Evolutionary conservation across 148 eudicot genomes (phyloP).

Genomic region (Rhododendron henanense): DNA sequence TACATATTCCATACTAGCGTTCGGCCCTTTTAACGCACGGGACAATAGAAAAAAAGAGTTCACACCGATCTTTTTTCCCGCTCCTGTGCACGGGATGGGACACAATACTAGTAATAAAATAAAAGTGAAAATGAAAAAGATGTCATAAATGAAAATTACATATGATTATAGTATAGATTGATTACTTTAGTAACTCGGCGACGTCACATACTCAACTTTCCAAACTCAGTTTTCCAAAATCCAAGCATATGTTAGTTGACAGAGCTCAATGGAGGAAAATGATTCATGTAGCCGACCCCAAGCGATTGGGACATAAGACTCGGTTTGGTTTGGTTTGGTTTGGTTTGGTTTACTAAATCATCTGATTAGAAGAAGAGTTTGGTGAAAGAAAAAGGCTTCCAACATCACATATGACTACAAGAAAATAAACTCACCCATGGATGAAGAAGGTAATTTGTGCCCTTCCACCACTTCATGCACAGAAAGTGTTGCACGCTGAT

Average conservation of each 20-base stretch:
- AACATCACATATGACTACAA: not conserved
- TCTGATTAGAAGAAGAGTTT: not conserved
- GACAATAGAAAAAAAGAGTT: not conserved
- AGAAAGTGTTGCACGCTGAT: not conserved
- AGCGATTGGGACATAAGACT: too few relatives aligned
- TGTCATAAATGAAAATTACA: too few relatives aligned
- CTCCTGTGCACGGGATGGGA: too few relatives aligned
- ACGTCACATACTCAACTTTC: not conserved
- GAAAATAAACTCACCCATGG: conserved; percentile 19
- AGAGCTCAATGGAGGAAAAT: too few relatives aligned
- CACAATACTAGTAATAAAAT: too few relatives aligned
- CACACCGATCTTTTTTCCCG: too few relatives aligned
- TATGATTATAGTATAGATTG: not conserved
- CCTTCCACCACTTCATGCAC: conserved; percentile 16
- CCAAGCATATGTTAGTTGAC: not conserved
- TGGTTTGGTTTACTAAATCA: too few relatives aligned
- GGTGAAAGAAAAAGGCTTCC: not conserved
- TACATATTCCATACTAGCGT: too few relatives aligned
- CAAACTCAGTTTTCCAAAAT: not conserved
- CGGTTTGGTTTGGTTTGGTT: too few relatives aligned
- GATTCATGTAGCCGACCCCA: too few relatives aligned
- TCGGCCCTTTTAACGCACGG: too few relatives aligned
- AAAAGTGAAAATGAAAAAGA: too few relatives aligned
- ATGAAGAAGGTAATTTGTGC: not conserved
- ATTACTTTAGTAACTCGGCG: not conserved